Base-by-base conservation (phyloP, 257 asterid species). In the Prunella vulgaris region DNA sequence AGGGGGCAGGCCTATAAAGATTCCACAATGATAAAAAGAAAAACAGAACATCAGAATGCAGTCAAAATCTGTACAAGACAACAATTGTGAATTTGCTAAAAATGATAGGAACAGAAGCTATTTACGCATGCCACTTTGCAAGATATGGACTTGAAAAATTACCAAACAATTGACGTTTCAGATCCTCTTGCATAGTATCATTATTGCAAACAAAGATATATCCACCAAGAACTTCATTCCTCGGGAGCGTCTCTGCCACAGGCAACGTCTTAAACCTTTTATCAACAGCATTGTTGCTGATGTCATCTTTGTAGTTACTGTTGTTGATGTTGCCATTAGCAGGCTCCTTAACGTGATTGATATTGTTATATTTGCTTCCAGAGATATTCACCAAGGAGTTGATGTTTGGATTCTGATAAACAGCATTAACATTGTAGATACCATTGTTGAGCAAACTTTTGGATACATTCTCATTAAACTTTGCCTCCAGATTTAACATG, bases 241-340 rank as follows among this genome's bases (percentile, higher is more conserved):
- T 86, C 3, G 98, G 97, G 72, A 93, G 97, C 37, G 84, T 86
- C 90, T 90, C 97, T 1, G 96, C 92, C 12, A 93, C 88, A 40
- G 99, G 99, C 80, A 93, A 74, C 32, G 99, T 90, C 87, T 93
- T 93, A 69, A 90, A 93, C 91, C 97, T 88, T 84, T 90, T 93
- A 67, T 88, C 99, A 64, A 61, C 76, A 15, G 82, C 81, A 71
- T 75, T 85, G 84, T 72, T 83, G 14, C 78, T 8, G 57, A 35
- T 72, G 9, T 85, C 93, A 5, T 79, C 89, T 78, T 75, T 88
- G 84, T 67, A 75, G 28, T 74, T 80, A 38, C 56, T 64, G 70
- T 59, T 81, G 75, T 54, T 76, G 77, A 61, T 58, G 66, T 27
- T 64, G 79, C 54, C 71, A 72, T 67, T 69, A 75, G 64, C 69